phyloP scores from a whole-genome alignment of 2,329 filamentous ascomycete species.

The Sordariomycetes sp. region DNA sequence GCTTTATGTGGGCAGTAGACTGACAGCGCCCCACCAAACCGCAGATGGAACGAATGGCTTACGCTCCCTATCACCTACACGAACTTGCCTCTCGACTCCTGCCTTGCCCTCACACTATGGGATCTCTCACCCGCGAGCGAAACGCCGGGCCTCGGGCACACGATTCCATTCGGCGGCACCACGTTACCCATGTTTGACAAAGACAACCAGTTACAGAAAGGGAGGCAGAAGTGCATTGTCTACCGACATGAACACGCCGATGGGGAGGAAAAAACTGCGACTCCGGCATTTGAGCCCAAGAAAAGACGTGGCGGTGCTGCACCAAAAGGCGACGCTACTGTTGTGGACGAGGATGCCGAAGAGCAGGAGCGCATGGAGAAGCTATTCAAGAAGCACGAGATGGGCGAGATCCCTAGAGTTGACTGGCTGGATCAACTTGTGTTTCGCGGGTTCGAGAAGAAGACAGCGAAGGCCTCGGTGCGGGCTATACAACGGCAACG shows the following conservation, averaged over 20 bases:
- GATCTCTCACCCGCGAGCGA: conserved; percentile 76
- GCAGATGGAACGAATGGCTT: conserved; percentile 92
- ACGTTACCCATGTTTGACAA: conserved; percentile 87
- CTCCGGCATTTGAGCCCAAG: conserved; percentile 57
- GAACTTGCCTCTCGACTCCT: conserved; percentile 68
- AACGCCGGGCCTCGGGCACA: conserved; percentile 59
- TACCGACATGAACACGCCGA: conserved; percentile 78
- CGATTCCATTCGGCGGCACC: conserved; percentile 87
- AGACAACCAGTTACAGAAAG: conserved; percentile 84
- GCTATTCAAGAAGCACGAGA: conserved; percentile 94
- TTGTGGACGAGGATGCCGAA: conserved; percentile 59
- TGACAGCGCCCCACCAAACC: background rate
- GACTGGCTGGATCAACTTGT: conserved; percentile 95
- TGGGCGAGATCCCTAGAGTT: conserved; percentile 87
- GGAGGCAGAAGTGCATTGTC: conserved; percentile 80
- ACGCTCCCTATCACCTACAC: conserved; percentile 77
- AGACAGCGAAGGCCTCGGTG: conserved; percentile 29
- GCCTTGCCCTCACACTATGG: conserved; percentile 90
- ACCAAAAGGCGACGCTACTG: conserved; percentile 35
- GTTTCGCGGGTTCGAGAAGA: conserved; percentile 78
- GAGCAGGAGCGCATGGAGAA: conserved; percentile 85
- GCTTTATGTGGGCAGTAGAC: background rate
- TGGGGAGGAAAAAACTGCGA: conserved; percentile 69
- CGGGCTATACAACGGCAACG: conserved; percentile 20
- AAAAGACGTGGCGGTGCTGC: conserved; percentile 32